These are phyloP conservation scores for Phoma sp. DNA, from an alignment of 2,329 filamentous ascomycete genomes.

Conservation along the genomic window DNA sequence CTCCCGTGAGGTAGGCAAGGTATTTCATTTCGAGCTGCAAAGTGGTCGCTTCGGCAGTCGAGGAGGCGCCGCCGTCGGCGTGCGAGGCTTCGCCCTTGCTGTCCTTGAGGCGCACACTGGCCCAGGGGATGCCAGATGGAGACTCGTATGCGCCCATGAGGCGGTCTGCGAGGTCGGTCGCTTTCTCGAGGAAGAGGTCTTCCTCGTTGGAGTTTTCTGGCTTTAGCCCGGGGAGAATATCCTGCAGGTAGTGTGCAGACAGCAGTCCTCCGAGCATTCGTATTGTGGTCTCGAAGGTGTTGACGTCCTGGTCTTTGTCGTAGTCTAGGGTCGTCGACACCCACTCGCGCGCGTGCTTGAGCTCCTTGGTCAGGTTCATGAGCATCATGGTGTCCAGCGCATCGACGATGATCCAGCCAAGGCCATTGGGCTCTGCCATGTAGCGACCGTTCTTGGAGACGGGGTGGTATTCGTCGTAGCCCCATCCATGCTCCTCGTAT, in stretches of 20 bases:
- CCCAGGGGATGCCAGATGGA: constrained; percentile 82
- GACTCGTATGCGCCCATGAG: constrained; percentile 88
- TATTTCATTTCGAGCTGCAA: constrained; percentile 98
- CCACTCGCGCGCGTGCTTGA: constrained; percentile 88
- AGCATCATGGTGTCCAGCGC: constrained; percentile 95
- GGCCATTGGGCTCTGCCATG: constrained; percentile 80
- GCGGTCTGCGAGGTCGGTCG: constrained; percentile 87
- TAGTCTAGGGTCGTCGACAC: constrained; percentile 80
- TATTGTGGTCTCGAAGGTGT: constrained; percentile 97
- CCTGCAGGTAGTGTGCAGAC: constrained; percentile 94
- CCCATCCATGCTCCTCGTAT: constrained; percentile 94
- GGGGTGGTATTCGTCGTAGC: constrained; percentile 90
- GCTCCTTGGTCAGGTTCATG: constrained; percentile 91
- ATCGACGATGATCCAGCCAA: constrained; percentile 99
- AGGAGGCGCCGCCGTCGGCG: constrained; percentile 83
- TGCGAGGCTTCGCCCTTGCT: constrained; percentile 80
- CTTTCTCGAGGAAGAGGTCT: constrained; percentile 95
- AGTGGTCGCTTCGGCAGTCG: constrained; percentile 90
- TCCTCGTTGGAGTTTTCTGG: constrained; percentile 76
- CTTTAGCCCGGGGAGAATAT: constrained; percentile 78
- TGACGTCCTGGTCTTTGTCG: constrained; percentile 93
- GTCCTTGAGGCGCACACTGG: constrained; percentile 85
- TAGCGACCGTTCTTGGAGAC: constrained; percentile 77
- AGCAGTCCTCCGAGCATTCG: constrained; percentile 94
- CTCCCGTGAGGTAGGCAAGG: constrained; percentile 89